Conservation (phyloP, 2,329 filamentous ascomycete species). For the Beauveria scarabaeidicola region DNA sequence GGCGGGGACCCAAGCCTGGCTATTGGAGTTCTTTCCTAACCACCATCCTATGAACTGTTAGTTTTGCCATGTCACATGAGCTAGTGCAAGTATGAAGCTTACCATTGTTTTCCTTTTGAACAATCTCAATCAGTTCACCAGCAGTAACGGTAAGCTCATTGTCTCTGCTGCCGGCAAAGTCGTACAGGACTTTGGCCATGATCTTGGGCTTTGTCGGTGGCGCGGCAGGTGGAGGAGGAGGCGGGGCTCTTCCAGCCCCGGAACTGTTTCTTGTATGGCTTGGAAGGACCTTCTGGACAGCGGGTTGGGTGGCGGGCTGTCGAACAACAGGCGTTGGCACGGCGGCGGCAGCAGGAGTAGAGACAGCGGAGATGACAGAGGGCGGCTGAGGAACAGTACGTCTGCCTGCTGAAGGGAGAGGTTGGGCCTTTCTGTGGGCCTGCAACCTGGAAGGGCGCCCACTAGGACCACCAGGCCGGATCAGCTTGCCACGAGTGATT, state of each 20-base stretch:
- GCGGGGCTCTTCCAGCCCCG: slow-evolving; percentile 47
- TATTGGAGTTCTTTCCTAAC: slow-evolving; percentile 65
- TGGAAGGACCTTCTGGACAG: slow-evolving; percentile 24
- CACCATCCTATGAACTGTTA: slow-evolving; percentile 72
- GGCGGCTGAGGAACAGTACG: slow-evolving; percentile 27
- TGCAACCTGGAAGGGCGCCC: slow-evolving; percentile 69
- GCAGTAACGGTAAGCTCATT: slow-evolving; percentile 77
- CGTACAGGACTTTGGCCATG: slow-evolving; percentile 84
- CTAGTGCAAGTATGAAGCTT: slow-evolving; percentile 26
- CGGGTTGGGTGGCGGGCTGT: slow-evolving; percentile 12
- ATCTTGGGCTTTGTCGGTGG: slow-evolving; percentile 56
- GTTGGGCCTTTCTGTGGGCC: slow-evolving; percentile 36
- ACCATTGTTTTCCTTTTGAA: slow-evolving; percentile 96
- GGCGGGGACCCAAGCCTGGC: slow-evolving; percentile 89
- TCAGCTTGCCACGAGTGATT: slow-evolving; percentile 86
- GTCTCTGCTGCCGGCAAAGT: slow-evolving; percentile 74
- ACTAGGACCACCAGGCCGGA: slow-evolving; percentile 80
- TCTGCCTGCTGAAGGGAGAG: slow-evolving; percentile 30
- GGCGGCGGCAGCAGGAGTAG: slow-evolving; percentile 14
- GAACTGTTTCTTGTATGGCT: slow-evolving; percentile 47
- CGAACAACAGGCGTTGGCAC: slow-evolving; percentile 14
- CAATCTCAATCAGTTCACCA: slow-evolving; percentile 76
- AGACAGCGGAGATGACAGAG: slow-evolving; percentile 22
- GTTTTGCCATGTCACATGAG: slow-evolving; percentile 9
- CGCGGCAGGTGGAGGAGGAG: slow-evolving; percentile 60